A percentile compares a stretch with the other conserved stretches of the same genome.
Conservation (phyloP, 2,329 filamentous ascomycete genomes). For the Neofusicoccum laricinum region DNA sequence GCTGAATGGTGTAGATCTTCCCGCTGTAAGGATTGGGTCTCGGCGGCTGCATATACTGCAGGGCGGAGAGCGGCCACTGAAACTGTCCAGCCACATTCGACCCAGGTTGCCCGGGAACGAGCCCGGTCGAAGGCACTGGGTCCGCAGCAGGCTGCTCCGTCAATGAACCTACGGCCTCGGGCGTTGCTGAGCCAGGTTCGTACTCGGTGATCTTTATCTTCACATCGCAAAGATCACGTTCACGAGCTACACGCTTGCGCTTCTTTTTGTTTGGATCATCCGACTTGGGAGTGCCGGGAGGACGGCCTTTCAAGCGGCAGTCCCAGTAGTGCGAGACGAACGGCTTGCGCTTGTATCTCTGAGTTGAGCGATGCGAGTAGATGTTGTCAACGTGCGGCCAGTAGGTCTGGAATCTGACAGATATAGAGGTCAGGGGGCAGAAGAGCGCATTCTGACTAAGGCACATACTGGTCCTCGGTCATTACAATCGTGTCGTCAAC, state of each 20-base stretch:
- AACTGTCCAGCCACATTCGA: background rate
- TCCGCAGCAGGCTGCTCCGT: background rate
- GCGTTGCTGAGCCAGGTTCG: conserved; percentile 30
- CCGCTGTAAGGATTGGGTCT: conserved; percentile 1
- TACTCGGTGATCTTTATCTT: conserved; percentile 86
- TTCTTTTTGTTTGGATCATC: conserved; percentile 81
- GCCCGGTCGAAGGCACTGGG: background rate
- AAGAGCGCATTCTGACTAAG: conserved; percentile 12
- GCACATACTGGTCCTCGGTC: conserved; percentile 67
- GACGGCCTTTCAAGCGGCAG: conserved; percentile 75
- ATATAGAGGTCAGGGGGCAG: conserved; percentile 1
- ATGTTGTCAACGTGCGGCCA: conserved; percentile 83
- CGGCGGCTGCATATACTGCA: background rate
- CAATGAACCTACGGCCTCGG: background rate
- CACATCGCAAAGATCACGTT: conserved; percentile 77
- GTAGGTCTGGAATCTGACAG: conserved; percentile 68
- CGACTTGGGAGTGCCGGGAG: conserved; percentile 75
- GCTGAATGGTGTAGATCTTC: conserved; percentile 65
- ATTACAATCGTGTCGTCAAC: conserved; percentile 71
- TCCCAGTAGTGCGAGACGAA: conserved; percentile 84
- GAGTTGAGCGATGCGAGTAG: conserved; percentile 79
- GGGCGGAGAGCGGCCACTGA: conserved; percentile 5
- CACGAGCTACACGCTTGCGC: conserved; percentile 70
- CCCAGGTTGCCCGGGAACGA: too few relatives aligned
- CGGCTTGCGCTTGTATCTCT: conserved; percentile 77